Evolutionary conservation across 129 eudicot genomes (phyloP).

Genomic region (Chrysanthemum seticuspe): DNA sequence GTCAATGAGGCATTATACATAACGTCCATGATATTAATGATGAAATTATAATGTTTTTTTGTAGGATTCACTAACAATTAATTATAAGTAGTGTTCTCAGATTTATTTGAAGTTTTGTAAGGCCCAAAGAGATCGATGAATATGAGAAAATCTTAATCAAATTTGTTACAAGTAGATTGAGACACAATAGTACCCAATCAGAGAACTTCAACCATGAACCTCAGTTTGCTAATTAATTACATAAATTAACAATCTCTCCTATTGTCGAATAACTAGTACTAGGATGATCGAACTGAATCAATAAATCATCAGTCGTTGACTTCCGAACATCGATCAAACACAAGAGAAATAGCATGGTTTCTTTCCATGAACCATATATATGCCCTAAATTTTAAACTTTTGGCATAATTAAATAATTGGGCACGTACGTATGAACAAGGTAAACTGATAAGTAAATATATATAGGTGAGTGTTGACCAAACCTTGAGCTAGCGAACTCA

Average conservation of each 20-base stretch:
- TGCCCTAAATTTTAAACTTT: neutral
- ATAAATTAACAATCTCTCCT: neutral
- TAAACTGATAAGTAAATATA: constrained; percentile 3
- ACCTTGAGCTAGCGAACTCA: constrained; percentile 76
- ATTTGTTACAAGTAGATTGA: neutral
- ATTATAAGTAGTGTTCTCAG: no score
- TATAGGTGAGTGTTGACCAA: constrained; percentile 25
- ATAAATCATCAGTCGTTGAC: neutral
- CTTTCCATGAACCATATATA: neutral
- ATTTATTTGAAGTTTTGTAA: no score
- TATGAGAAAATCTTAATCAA: no score
- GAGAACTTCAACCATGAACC: neutral
- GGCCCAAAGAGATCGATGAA: neutral
- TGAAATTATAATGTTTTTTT: no score
- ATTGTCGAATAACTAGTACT: neutral
- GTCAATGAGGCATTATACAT: no score
- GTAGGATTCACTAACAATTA: no score
- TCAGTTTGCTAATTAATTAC: neutral
- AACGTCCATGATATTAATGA: no score
- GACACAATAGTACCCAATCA: neutral
- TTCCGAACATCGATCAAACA: neutral
- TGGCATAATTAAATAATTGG: neutral
- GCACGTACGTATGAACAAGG: constrained; percentile 1
- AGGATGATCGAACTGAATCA: neutral
- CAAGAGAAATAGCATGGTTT: neutral